These are phyloP conservation scores for Uronychia binucleata DNA, from an alignment of 73 alveolate species.

Conservation along the genomic window DNA sequence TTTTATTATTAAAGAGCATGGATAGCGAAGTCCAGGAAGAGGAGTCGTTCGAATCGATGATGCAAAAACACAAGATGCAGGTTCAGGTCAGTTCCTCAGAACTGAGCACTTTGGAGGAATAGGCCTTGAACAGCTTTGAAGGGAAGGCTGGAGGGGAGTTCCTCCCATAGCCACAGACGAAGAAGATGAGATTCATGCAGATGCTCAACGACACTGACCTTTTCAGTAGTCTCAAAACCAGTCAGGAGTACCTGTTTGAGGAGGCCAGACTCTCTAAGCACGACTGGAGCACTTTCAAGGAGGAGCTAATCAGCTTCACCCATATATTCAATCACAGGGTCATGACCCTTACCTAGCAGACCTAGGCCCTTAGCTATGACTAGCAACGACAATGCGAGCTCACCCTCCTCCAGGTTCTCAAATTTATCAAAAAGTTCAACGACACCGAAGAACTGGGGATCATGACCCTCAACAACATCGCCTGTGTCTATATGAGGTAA, in stretches of 20 bases:
- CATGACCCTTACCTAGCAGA: not conserved
- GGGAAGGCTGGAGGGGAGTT: not conserved
- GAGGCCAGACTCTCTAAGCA: not conserved
- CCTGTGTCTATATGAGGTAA: not conserved
- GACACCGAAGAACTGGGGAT: not conserved
- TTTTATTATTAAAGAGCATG: too few relatives aligned
- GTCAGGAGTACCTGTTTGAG: not conserved
- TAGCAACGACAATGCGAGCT: not conserved
- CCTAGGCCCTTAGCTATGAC: not conserved
- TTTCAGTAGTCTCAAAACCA: not conserved
- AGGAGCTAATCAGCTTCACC: not conserved
- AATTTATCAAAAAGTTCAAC: not conserved
- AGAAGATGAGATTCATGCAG: not conserved
- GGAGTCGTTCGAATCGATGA: not conserved
- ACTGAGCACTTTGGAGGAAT: not conserved
- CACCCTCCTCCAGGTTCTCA: not conserved
- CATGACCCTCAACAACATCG: not conserved
- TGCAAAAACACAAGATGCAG: not conserved
- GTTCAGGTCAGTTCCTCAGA: not conserved
- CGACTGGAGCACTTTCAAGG: not conserved
- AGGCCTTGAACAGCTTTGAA: not conserved
- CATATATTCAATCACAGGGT: not conserved
- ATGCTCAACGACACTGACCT: not conserved
- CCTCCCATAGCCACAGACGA: not conserved
- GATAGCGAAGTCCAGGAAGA: not conserved